A percentile compares a stretch with the other conserved stretches of the same genome.
Conservation (phyloP, 2,329 filamentous ascomycete genomes). For the Hymenoscyphus fructigenus region DNA sequence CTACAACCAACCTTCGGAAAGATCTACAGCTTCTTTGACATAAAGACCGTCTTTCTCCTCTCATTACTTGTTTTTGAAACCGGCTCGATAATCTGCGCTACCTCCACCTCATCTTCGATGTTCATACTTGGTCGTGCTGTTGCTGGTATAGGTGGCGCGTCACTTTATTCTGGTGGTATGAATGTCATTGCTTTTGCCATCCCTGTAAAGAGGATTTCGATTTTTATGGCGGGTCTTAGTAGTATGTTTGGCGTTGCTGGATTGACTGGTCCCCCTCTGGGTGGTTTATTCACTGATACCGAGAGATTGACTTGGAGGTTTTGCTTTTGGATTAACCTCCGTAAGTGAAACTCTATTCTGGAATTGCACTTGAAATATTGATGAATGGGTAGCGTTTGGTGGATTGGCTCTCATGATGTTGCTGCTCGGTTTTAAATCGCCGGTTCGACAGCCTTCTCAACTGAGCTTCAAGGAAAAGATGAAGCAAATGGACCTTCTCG, state of each 20-base stretch:
- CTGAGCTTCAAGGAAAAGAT: constrained; percentile 43
- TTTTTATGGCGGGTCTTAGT: constrained; percentile 8
- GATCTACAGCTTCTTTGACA: constrained; percentile 26
- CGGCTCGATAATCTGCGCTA: constrained; percentile 32
- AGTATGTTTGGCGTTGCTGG: constrained; percentile 20
- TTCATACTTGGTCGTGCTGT: constrained; percentile 37
- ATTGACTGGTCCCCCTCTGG: constrained; percentile 34
- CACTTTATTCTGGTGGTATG: constrained; percentile 39
- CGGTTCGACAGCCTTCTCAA: constrained; percentile 29
- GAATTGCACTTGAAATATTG: not conserved
- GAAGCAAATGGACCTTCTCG: constrained; percentile 45
- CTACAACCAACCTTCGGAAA: constrained; percentile 28
- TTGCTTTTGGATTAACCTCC: constrained; percentile 23
- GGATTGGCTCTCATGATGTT: constrained; percentile 34
- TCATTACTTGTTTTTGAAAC: constrained; percentile 31
- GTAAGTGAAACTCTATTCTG: constrained; percentile 26
- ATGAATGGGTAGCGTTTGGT: not conserved
- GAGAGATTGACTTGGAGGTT: constrained; percentile 21
- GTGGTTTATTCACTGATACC: constrained; percentile 35
- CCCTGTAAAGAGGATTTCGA: constrained; percentile 8
- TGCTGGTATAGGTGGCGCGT: constrained; percentile 7
- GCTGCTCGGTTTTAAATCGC: constrained; percentile 41
- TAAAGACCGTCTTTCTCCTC: constrained; percentile 24
- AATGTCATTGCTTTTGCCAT: constrained; percentile 32
- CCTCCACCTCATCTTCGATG: constrained; percentile 30